Base-by-base conservation (phyloP, 1,139 yeast genomes). In the Blastobotrys arbuscula region DNA sequence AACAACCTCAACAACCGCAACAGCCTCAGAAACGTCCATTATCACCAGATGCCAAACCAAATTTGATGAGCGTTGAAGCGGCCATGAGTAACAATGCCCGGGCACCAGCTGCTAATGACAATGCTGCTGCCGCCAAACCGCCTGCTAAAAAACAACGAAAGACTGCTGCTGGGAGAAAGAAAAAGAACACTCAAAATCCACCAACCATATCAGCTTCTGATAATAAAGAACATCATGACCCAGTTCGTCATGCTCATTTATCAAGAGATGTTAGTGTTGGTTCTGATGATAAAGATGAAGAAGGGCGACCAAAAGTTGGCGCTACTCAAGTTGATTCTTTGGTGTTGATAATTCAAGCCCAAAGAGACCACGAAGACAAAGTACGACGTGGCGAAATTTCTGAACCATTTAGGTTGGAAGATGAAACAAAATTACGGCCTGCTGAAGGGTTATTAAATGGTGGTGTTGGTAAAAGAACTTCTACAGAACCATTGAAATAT, bases 281-380 rank as follows among this genome's bases (percentile, higher is more conserved):
- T 23, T 13, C 21, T 19, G 13, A 21, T 19, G 5, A 13, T 7
- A 3, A 8, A 8, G 24, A 26, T 23, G 44, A 45, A 13, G 34
- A 33, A 16, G 39, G 31, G 10, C 41, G 42, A 44, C 90, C 90
- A 4, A 69, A 82, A 31, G 67, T 87, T 15, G 96, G 96, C 0
- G 89, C 92, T 2, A 87, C 96, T 0, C 84, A 84, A 62, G 87
- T 89, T 39, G 97, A 89, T 65, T 94, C 84, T 59, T 70, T 89
- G 61, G 87, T 89, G 96, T 73, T 89, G 50, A 86, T 88, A 34
- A 84, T 89, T 49, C 96, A 89, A 64, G 95, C 96, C 0, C 75
- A 94, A 50, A 85, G 83, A 53, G 82, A 84, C 53, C 88, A 89
- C 18, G 76, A 81, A 31, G 61, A 59, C 40, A 51, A 55, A 41